Conservation (phyloP, 768 basidiomycete genomes). For the Boletus coccyginus region DNA sequence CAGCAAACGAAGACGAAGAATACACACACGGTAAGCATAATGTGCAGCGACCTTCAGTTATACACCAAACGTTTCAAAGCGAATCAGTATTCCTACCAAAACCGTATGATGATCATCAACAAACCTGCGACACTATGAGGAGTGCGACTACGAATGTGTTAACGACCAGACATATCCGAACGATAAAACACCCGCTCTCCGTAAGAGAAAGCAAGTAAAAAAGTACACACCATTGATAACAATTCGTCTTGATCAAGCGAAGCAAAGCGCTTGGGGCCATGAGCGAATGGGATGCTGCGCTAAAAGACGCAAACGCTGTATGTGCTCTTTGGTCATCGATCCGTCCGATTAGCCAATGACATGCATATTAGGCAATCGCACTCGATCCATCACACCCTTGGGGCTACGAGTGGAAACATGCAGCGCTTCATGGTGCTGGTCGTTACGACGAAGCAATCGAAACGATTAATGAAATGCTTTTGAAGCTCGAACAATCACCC, state of each 20-base stretch:
- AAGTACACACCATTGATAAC: conserved; percentile 41
- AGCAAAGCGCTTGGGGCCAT: conserved; percentile 1
- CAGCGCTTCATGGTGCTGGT: conserved; percentile 12
- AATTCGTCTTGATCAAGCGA: conserved; percentile 39
- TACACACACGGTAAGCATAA: conserved; percentile 67
- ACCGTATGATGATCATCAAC: conserved; percentile 12
- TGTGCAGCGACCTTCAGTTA: conserved; percentile 67
- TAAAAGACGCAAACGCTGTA: conserved; percentile 12
- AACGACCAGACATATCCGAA: conserved; percentile 2
- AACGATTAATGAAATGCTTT: conserved; percentile 4
- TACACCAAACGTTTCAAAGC: background rate
- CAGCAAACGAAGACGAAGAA: background rate
- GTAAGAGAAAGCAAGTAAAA: background rate
- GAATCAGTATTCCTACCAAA: background rate
- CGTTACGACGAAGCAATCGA: conserved; percentile 18
- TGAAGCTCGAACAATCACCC: conserved; percentile 1
- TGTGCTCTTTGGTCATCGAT: background rate
- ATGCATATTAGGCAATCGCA: conserved; percentile 5
- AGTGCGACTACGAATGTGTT: conserved; percentile 42
- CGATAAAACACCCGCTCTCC: background rate
- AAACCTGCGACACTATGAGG: conserved; percentile 50
- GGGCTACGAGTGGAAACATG: conserved; percentile 10
- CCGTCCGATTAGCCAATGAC: background rate
- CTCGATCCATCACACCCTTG: conserved; percentile 8
- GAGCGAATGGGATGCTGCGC: background rate